Base-by-base conservation (phyloP, 257 asterid genomes). In the Striga asiatica region DNA sequence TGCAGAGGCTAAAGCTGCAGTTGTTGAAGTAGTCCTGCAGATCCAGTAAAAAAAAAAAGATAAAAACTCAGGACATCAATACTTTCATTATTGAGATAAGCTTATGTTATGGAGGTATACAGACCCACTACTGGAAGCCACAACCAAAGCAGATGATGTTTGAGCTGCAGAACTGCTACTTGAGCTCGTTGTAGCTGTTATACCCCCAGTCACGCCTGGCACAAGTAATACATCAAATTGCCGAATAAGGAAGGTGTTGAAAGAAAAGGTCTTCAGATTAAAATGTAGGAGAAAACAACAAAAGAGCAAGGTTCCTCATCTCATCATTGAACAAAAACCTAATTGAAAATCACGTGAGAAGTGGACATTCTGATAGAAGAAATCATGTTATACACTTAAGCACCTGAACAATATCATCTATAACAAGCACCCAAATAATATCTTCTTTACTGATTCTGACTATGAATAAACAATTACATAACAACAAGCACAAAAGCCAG, bases 81-180 rank as follows among this genome's bases (percentile, higher is more conserved):
- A 8, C 49, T 50, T 48, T 56, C n/a, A n/a, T n/a, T n/a, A n/a
- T 48, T 34, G 34, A 10, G 21, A 12, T 18, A 35, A 27, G 42
- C 21, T 24, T 58, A 60, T 21, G 41, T 28, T 21, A 20, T 43
- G 16, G 67, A 47, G 38, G 60, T 38, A 67, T 9, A 69, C 95
- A 73, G 63, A 88, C 95, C 95, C 88, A 60, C 88, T 77, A 62
- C 81, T 77, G 41, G 88, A 74, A 69, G 89, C 66, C 52, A 69
- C 78, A 70, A 58, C 80, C 53, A 75, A 61, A 24, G 75, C 53
- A 18, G 94, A 72, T 57, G 95, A 66, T 35, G 84, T 70, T 73
- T 75, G 95, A 65, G 85, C 64, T 57, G 94, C 69, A 73, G 85
- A 72, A 66, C 69, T 65, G 58, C 93, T 31, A 61, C 61, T 66